Evolutionary conservation across 495 filamentous ascomycete genomes (phyloP), one percentile per base, ranked within the genome.

Genomic region (Cenococcum geophilum): DNA sequence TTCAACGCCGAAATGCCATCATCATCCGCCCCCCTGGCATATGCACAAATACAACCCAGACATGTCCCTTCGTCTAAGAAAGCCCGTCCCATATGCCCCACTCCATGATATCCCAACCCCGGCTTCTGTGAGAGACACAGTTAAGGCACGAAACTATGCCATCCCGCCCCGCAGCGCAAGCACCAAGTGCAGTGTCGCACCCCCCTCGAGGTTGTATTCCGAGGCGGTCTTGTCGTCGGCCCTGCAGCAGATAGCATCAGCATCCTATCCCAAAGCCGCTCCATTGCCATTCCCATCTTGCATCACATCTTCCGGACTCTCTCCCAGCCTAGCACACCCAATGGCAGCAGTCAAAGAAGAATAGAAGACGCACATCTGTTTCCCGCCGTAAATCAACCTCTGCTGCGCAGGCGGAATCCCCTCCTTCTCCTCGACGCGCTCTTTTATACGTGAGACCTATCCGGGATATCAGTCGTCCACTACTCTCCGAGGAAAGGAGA

Each of bases 351-450:
- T 14, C 20, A 27, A 21, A 40, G 53, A 56, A 25, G 25, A 16
- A 21, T 25, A 40, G 49, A 40, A 67, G 23, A 74, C 83, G 54
- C 78, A 97, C 93, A 98, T 96, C 71, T 98, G 93, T 76, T 98
- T 98, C 63, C 93, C 93, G 48, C 91, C 91, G 70, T 84, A 97
- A 71, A 98, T 98, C 54, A 98, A 77, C 37, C 95, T 86, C 78
- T 98, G 93, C 74, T 98, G 93, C 23, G 95, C 92, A 18, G 93
- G 93, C 32, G 93, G 93, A 71, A 98, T 97, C 25, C 93, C 93
- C 74, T 97, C 95, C 73, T 96, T 96, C 77, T 97, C 93, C 74
- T 98, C 93, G 37, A 98, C 93, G 62, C 89, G 89, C 78, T 97
- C 95, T 79, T 98, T 98, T 79, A 98, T 96, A 66, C 88, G 83